Base-by-base conservation (phyloP, 208 protist genomes). In the Leishmania gerbilli region DNA sequence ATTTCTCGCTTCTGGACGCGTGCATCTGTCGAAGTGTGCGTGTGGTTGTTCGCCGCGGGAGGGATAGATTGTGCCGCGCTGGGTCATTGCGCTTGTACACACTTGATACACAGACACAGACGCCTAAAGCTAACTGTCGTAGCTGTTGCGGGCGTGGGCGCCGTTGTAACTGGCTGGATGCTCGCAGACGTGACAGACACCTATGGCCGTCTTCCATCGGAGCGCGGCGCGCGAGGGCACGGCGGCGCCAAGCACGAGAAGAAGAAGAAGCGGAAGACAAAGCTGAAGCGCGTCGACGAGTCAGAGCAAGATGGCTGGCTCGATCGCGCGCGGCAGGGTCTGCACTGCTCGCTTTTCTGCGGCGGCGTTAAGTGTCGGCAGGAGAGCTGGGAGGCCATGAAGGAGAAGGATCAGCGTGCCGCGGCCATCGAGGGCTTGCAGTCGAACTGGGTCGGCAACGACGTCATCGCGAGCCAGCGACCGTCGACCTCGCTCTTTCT, bases 401-500 rank as follows among this genome's bases (percentile, higher is more conserved):
- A 88, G 40, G 62, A 76, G 47, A 40, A 84, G 74, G 88, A 90
- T 65, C 81, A 90, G 79, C 78, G 84, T 42, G 83, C 88, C 37
- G 90, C 87, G 17, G 93, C 96, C 37, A 94, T 98, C 74, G 87
- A 96, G 71, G 96, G 95, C 0, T 87, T 98, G 56, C 91, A 97
- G 87, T 95, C 92, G 8, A 97, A 95, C 86, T 97, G 93, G 91
- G 93, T 98, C 5, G 92, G 93, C 47, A 55, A 89, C 31, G 87
- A 94, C 79, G 90, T 95, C 58, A 96, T 98, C 79, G 95, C 95
- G 17, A 97, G 92, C 78, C 96, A 98, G 81, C 87, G 96, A 24
- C 92, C 89, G 2, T 97, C 94, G 2, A 96, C 93, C 13, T 95
- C 93, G 24, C 85, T 98, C 2, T 96, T 98, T 83, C 69, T 93